phyloP scores from a whole-genome alignment of 495 filamentous ascomycete genomes.

The Aspergillus conjunctus region DNA sequence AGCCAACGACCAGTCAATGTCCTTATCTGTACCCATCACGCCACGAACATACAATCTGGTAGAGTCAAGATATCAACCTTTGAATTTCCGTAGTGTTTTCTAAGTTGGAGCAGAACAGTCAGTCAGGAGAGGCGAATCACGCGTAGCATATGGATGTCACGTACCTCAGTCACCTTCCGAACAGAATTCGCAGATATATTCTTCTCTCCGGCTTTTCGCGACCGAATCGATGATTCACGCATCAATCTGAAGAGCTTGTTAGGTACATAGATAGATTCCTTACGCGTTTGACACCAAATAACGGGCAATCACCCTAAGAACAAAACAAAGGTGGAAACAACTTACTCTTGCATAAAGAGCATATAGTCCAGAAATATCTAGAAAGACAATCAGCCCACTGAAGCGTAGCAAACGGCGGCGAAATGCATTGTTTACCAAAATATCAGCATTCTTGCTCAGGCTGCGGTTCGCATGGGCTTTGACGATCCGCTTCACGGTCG shows the following conservation, averaged over 20 bases:
- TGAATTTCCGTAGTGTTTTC: conserved; percentile 76
- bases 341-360: conserved; percentile 86
- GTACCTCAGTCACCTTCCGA: conserved; percentile 74
- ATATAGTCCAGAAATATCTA: conserved; percentile 90
- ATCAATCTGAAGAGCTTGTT: conserved; percentile 60
- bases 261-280: conserved; percentile 6
- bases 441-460: conserved; percentile 83
- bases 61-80: conserved; percentile 53
- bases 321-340: background rate
- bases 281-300: background rate
- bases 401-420: too few relatives aligned
- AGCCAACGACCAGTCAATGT: background rate
- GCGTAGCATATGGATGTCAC: conserved; percentile 20
- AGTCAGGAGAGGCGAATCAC: conserved; percentile 15
- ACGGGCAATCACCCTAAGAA: background rate
- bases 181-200: conserved; percentile 72
- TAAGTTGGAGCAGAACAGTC: conserved; percentile 30
- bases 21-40: background rate
- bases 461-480: conserved; percentile 83
- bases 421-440: conserved; percentile 59
- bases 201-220: conserved; percentile 72
- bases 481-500: conserved; percentile 81
- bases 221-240: conserved; percentile 78
- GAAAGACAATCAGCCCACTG: conserved; percentile 1
- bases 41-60: background rate